Evolutionary conservation across 139 green algal species (phyloP).

Genomic region (Raphidocelis subcapitata): DNA sequence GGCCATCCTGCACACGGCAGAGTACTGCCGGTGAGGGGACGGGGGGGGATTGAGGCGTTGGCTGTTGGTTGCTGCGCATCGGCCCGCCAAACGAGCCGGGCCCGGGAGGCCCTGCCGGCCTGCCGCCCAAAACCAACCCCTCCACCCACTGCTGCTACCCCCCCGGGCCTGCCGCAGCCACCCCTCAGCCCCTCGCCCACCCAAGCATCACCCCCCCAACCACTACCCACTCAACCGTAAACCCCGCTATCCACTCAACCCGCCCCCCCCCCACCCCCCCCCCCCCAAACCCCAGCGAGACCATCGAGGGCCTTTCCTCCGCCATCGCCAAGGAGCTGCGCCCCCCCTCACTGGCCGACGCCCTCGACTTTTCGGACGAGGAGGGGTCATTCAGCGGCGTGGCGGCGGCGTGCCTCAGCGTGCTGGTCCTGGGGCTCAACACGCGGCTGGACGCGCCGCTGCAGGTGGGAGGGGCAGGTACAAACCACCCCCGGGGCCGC

Average conservation of each 20-base stretch:
- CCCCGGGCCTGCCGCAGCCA: too few species aligned
- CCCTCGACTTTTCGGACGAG: constrained; percentile 75
- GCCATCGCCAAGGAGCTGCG: constrained; percentile 55
- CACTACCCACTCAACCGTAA: too few species aligned
- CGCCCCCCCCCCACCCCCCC: not conserved
- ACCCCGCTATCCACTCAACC: too few species aligned
- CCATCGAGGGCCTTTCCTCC: constrained; percentile 52
- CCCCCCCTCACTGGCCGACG: constrained; percentile 2
- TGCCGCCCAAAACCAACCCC: too few species aligned
- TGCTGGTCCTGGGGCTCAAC: constrained; percentile 89
- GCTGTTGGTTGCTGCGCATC: too few species aligned
- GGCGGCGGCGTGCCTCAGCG: constrained; percentile 71
- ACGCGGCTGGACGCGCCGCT: constrained; percentile 81
- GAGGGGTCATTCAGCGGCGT: constrained; percentile 81
- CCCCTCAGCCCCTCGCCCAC: too few species aligned
- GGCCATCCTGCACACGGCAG: constrained; percentile 88
- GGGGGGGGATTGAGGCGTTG: too few species aligned
- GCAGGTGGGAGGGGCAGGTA: constrained; percentile 46
- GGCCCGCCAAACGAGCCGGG: too few species aligned
- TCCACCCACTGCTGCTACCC: too few species aligned
- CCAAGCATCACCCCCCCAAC: too few species aligned
- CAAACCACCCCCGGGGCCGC: constrained; percentile 58
- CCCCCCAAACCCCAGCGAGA: constrained; percentile 71
- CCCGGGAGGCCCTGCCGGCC: too few species aligned
- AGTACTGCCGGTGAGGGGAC: constrained; percentile 84